Conservation (phyloP, 2,329 filamentous ascomycete species). For the Fusarium domesticum region DNA sequence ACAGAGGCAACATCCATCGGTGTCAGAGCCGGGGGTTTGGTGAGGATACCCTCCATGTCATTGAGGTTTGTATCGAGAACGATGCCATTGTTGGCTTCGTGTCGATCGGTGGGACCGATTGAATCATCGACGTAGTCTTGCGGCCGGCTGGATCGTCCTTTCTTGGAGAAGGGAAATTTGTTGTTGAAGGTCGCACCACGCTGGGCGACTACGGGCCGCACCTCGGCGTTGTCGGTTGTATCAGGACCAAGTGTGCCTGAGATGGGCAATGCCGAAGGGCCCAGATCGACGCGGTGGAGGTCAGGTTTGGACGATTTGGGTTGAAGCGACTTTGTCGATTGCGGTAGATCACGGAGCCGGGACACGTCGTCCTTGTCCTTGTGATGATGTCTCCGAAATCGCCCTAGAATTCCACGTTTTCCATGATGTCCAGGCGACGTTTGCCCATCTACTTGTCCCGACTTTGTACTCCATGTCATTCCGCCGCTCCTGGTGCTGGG, state of each 20-base stretch:
- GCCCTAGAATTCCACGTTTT: slow-evolving; percentile 50
- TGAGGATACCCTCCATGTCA: slow-evolving; percentile 89
- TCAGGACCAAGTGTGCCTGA: slow-evolving; percentile 30
- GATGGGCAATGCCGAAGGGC: slow-evolving; percentile 38
- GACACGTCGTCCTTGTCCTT: slow-evolving; percentile 50
- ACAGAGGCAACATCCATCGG: slow-evolving; percentile 61
- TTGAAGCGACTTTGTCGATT: slow-evolving; percentile 53
- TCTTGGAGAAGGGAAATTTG: slow-evolving; percentile 61
- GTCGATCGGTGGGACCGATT: slow-evolving; percentile 58
- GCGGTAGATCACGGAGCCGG: slow-evolving; percentile 47
- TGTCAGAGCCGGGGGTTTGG: slow-evolving; percentile 65
- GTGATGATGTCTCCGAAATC: slow-evolving; percentile 49
- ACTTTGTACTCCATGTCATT: slow-evolving; percentile 44
- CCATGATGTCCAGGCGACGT: slow-evolving; percentile 56
- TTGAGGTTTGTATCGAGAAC: slow-evolving; percentile 83
- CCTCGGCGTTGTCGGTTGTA: slow-evolving; percentile 31
- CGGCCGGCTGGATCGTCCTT: slow-evolving; percentile 44
- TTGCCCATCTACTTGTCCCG: slow-evolving; percentile 51
- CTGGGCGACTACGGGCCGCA: slow-evolving; percentile 20
- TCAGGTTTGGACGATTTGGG: slow-evolving; percentile 50
- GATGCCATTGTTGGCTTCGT: slow-evolving; percentile 62
- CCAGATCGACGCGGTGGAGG: slow-evolving; percentile 39
- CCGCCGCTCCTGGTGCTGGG: slow-evolving; percentile 66
- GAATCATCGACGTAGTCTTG: slow-evolving; percentile 56
- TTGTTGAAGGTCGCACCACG: slow-evolving; percentile 59